phyloP scores from a whole-genome alignment of 768 basidiomycete species.

The Auriscalpium microsporum region DNA sequence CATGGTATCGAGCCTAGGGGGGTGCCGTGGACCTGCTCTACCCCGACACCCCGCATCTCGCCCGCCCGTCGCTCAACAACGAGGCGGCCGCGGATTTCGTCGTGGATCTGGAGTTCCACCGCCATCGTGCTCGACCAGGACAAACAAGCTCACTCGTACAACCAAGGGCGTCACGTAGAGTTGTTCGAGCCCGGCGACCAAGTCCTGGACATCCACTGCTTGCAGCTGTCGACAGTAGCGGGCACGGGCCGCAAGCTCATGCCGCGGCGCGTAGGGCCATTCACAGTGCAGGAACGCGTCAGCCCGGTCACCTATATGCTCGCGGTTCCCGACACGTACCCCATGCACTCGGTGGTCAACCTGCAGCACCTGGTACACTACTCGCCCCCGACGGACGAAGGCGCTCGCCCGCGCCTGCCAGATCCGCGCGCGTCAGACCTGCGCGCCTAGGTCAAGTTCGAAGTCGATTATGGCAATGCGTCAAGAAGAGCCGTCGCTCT shows the following conservation, averaged over 20 bases:
- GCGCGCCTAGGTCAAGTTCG: neutral
- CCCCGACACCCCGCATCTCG: neutral
- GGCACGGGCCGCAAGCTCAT: conserved; percentile 17
- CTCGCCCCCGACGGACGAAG: conserved; percentile 8
- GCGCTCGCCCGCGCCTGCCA: neutral
- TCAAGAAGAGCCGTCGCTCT: no score
- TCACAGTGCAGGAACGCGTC: conserved; percentile 16
- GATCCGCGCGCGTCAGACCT: neutral
- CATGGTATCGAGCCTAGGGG: conserved; percentile 9
- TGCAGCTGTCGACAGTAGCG: conserved; percentile 9
- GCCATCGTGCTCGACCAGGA: conserved; percentile 13
- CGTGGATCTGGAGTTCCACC: neutral
- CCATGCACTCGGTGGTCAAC: conserved; percentile 18
- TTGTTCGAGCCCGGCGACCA: conserved; percentile 17
- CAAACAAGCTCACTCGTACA: conserved; percentile 8
- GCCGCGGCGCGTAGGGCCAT: conserved; percentile 17
- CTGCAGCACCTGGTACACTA: conserved; percentile 18
- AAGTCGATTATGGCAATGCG: neutral
- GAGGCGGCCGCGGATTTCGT: neutral
- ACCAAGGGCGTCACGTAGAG: conserved; percentile 3
- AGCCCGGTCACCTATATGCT: conserved; percentile 16
- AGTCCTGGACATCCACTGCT: conserved; percentile 14
- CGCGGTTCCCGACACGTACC: conserved; percentile 13
- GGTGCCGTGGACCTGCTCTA: neutral
- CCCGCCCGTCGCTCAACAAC: neutral